Percentiles rank a stretch among this genome's conserved stretches.
These are phyloP conservation scores for Fusarium sp. DNA, from an alignment of 2,329 filamentous ascomycete species.

Conservation along the genomic window DNA sequence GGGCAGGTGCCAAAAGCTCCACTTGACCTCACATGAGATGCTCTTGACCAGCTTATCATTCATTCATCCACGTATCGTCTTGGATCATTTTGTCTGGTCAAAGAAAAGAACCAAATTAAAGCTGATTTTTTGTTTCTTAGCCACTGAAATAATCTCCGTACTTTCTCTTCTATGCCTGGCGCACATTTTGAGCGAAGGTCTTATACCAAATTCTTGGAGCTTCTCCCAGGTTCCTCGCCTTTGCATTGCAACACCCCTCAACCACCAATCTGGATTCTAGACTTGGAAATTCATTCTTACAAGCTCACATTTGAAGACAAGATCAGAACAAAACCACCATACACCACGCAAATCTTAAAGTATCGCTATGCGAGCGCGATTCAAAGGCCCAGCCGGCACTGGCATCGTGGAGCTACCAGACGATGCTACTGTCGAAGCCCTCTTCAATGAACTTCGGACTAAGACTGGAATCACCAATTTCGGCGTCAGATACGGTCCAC, in stretches of 20 bases:
- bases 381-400: slow-evolving; percentile 79
- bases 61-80: background rate
- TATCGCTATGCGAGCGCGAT: slow-evolving; percentile 74
- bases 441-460: slow-evolving; percentile 70
- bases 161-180: background rate
- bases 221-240: slow-evolving; percentile 28
- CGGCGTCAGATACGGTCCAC: slow-evolving; percentile 86
- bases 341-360: background rate
- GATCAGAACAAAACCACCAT: background rate
- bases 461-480: slow-evolving; percentile 75
- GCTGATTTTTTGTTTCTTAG: background rate
- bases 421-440: slow-evolving; percentile 71
- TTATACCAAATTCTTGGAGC: background rate
- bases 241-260: slow-evolving; percentile 8
- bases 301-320: background rate
- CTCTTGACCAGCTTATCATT: slow-evolving; percentile 1
- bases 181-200: background rate
- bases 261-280: background rate
- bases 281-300: background rate
- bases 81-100: background rate
- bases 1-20: slow-evolving; percentile 1
- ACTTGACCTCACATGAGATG: slow-evolving; percentile 17
- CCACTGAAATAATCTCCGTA: too few species aligned
- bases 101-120: background rate
- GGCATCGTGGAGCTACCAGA: slow-evolving; percentile 77